Base-by-base conservation (phyloP, 129 eudicot genomes). In the Flaveria sonorensis region DNA sequence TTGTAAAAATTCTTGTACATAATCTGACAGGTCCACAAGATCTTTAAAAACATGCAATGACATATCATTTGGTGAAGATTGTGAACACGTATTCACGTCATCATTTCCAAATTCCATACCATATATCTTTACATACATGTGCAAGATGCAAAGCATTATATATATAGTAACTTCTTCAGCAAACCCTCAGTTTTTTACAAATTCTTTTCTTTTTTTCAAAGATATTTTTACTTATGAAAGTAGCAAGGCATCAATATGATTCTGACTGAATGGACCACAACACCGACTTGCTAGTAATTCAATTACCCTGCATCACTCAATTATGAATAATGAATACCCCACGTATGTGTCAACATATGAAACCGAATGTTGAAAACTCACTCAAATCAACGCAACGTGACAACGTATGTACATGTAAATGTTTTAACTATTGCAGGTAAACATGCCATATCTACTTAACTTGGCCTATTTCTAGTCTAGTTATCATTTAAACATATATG, bases 141-240 rank as follows among this genome's bases (percentile, higher is more conserved):
- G 76, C 82, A 78, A 78, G 70, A 78, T 78, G 43, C 82, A 56
- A 78, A 59, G 60, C 7, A 43, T 36, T 6, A 36, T 3, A 2
- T 50, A 47, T 2, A 14, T 24, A 53, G 45, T 4, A 76, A 52
- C 53, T 21, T 32, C 42, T 40, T 39, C 51, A 66, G 56, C 21
- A 56, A 19, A 64, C 3, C 14, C 50, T 8, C 24, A 19, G 9
- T 55, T 55, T 55, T 6, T 9, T 13, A 1, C 43, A 28, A 12
- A 3, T 28, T 30, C 2, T 14, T 24, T 26, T 12, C 14, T 26
- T 26, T 62, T 62, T 26, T 12, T 24, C 28, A 12, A 62, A 55
- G 40, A 36, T 36, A 36, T 5, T 36, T 36, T 36, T 36, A 36
- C 46, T 63, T 63, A 63, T 63, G 23, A 28, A 30, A 30, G 4